Evolutionary conservation across 148 eudicot species (phyloP).

Genomic region (Silene latifolia): DNA sequence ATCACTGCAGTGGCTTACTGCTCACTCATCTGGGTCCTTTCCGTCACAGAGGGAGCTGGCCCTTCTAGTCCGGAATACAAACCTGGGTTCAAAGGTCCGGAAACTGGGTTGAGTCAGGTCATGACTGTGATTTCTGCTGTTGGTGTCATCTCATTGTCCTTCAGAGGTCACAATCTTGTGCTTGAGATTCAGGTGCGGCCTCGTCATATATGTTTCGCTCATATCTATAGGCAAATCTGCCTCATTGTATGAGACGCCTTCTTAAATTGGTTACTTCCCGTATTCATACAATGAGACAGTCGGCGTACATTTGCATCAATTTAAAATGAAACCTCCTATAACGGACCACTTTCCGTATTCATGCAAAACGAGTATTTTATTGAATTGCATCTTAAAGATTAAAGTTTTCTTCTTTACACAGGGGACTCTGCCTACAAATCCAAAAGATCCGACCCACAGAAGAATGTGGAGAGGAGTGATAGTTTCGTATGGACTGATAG

Average conservation of each 20-base stretch:
- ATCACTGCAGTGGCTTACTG: conserved; percentile 40
- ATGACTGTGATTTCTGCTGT: conserved; percentile 33
- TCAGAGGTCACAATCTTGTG: conserved; percentile 75
- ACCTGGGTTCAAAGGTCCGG: neutral
- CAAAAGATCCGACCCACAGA: conserved; percentile 30
- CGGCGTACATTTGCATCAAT: conserved; percentile 71
- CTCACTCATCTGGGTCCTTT: conserved; percentile 37
- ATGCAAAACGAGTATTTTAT: neutral
- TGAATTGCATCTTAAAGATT: neutral
- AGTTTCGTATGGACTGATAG: conserved; percentile 36
- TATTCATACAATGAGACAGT: conserved; percentile 30
- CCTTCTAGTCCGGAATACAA: neutral
- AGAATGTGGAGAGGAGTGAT: conserved; percentile 57
- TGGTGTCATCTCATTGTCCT: conserved; percentile 50
- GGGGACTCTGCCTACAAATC: conserved; percentile 58
- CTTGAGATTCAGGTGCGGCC: conserved; percentile 60
- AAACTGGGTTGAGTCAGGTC: neutral
- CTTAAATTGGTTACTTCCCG: conserved; percentile 11
- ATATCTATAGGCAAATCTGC: neutral
- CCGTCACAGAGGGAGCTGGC: conserved; percentile 23
- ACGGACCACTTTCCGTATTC: neutral
- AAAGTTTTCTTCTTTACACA: conserved; percentile 13
- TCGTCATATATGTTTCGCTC: neutral
- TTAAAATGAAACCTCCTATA: neutral
- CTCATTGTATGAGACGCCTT: neutral